Conservation (phyloP, 257 asterid genomes). For the Penstemon davidsonii region DNA sequence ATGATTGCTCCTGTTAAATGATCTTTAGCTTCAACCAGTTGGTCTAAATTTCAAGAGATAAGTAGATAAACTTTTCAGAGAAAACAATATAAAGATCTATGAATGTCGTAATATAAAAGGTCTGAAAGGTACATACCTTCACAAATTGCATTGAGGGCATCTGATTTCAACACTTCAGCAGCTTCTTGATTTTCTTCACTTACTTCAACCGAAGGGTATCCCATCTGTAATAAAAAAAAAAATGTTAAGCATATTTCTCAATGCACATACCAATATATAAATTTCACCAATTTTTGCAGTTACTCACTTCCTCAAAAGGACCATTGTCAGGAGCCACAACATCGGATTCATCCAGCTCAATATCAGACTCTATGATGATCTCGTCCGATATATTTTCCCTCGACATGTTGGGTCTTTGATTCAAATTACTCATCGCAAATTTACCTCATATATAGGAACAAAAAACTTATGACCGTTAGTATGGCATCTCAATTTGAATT, state of each 20-base stretch:
- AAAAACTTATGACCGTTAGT: too few species aligned
- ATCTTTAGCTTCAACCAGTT: slow-evolving; percentile 46
- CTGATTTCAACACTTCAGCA: slow-evolving; percentile 49
- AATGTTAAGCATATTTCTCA: not conserved
- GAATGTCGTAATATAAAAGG: not conserved
- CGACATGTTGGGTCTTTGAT: slow-evolving; percentile 20
- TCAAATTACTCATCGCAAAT: too few species aligned
- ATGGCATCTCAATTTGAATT: too few species aligned
- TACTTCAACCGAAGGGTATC: slow-evolving; percentile 49
- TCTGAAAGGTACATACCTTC: slow-evolving; percentile 38
- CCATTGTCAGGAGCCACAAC: slow-evolving; percentile 64
- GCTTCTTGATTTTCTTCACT: slow-evolving; percentile 53
- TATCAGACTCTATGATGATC: slow-evolving; percentile 71
- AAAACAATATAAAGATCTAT: not conserved
- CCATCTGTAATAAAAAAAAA: slow-evolving; percentile 53
- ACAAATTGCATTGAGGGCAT: slow-evolving; percentile 53
- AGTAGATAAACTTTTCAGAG: not conserved
- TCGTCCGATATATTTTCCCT: slow-evolving; percentile 35
- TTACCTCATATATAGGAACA: too few species aligned
- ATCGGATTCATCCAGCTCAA: slow-evolving; percentile 66
- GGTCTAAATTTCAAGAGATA: slow-evolving; percentile 18
- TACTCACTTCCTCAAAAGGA: slow-evolving; percentile 64
- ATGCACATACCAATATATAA: not conserved
- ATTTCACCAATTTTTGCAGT: slow-evolving; percentile 11
- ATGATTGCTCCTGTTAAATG: slow-evolving; percentile 53